Evolutionary conservation across 1,284 basidiomycete species (phyloP), one percentile per base, ranked within the genome.

Genomic region (Ustilago vetiveriae): DNA sequence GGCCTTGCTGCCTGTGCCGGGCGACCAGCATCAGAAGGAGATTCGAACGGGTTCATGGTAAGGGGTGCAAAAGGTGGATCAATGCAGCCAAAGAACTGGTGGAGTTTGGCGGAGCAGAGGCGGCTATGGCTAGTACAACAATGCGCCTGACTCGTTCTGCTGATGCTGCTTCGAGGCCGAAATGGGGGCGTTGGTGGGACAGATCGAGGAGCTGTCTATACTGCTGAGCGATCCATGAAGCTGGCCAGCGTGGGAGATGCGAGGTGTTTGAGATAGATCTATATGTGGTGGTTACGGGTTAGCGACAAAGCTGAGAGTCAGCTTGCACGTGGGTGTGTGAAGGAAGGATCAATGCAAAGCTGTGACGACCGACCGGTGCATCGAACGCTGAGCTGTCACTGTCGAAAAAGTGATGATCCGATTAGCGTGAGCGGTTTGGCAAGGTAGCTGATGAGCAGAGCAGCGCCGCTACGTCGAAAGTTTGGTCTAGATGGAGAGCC

Each of bases 1-100:
- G 45, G 54, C 13, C 62, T 53, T 22, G 54, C 32, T 36, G 30
- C 43, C 23, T 55, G 59, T 24, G 24, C 43, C 10, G 52, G 39
- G 36, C 37, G 55, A 10, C 26, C 48, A 6, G 40, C 39, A 2
- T 64, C 51, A 8, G 55, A 45, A 22, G 52, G 47, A n/a, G 66
- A 46, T 21, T 69, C 66, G 54, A 69, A 69, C 3, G 66, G 66
- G 36, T 69, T 69, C 66, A 69, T 69, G n/a, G 19, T 36, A 40
- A n/a, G 6, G 43, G 4, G 16, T 6, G n/a, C n/a, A n/a, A 22
- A 13, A 5, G n/a, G 16, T 13, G n/a, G 23, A 17, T 38, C 22
- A 9, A 29, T 2, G 32, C 38, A 35, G 39, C 39, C 7, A 32
- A 10, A 16, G 19, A 37, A 19, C 3, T 21, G 36, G 21, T 37